Percentiles rank a stretch among this genome's conserved stretches.
Evolutionary conservation across 106 monocot genomes (phyloP).

Genomic region (Platanthera guangdongensis): DNA sequence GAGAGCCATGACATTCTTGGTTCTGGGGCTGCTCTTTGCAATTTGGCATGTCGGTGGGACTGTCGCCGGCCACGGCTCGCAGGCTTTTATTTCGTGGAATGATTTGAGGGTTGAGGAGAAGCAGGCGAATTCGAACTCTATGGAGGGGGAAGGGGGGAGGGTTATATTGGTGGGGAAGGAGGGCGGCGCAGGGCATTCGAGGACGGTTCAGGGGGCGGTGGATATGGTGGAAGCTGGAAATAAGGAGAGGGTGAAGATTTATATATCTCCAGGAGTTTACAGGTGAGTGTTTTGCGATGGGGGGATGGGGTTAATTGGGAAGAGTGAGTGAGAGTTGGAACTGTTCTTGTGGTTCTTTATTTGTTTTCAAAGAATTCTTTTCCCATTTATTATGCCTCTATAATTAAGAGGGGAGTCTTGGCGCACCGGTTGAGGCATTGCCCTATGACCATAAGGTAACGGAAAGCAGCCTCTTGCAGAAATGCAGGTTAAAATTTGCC

Average conservation of each 20-base stretch:
- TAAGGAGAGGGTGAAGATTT: constrained; percentile 53
- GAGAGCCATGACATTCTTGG: not conserved
- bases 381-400: too few relatives aligned
- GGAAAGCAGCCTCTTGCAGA: too few relatives aligned
- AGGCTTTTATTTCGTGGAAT: constrained; percentile 40
- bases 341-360: too few relatives aligned
- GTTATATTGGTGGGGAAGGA: constrained; percentile 55
- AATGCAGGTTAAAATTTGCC: too few relatives aligned
- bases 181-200: constrained; percentile 60
- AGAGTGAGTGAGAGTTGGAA: too few relatives aligned
- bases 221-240: constrained; percentile 68
- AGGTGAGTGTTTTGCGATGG: constrained; percentile 26
- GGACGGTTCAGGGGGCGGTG: constrained; percentile 76
- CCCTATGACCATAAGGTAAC: too few relatives aligned
- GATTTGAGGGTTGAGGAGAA: constrained; percentile 21
- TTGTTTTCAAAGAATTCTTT: too few relatives aligned
- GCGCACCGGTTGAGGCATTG: too few relatives aligned
- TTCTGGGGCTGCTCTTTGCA: not conserved
- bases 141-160: not conserved
- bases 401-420: too few relatives aligned
- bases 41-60: not conserved
- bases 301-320: too few relatives aligned
- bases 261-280: constrained; percentile 58
- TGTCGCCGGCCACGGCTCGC: not conserved
- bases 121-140: not conserved